Base-by-base conservation (phyloP, 2,329 filamentous ascomycete genomes). In the Diaporthe sp. region DNA sequence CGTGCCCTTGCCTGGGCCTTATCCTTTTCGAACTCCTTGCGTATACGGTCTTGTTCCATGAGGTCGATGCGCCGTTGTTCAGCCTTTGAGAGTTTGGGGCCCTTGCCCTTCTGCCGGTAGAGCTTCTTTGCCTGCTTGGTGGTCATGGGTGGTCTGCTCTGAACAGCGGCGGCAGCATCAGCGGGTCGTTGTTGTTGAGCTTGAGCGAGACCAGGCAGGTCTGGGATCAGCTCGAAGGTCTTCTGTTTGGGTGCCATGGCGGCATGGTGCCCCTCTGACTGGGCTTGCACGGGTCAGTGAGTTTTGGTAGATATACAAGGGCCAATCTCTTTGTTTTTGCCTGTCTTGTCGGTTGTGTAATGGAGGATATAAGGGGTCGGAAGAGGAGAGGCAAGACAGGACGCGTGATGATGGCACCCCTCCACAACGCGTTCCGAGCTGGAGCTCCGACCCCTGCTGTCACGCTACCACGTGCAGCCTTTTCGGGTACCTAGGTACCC, bases 11-110 rank as follows among this genome's bases (percentile, higher is more conserved):
- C 83, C 25, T 86, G 84, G 1, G 85, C 84, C 78, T 85, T 86
- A 78, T 87, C 88, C 80, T 85, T 87, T 79, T 88, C 88, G 34
- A 87, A 85, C 79, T 89, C 88, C 80, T 86, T 87, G 6, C 86
- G 83, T 49, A 90, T 90, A n/a, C 87, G 84, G 74, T 90, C 89
- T 78, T 90, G 89, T 76, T 92, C 89, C 58, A 82, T 82, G 28
- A 84, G 81, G 53, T 86, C 85, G 75, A 82, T 80, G 22, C 83
- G 83, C 34, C 86, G 84, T 75, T 83, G 82, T 76, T 89, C 87
- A 37, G 84, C 84, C 76, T 85, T 86, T 51, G 85, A 86, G 34
- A 88, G 79, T 72, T 83, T 84, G 1, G 86, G 85, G 2, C 78
- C 82, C 76, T 83, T 82, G 39, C 81, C 90, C 77, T 78, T 82